phyloP scores from a whole-genome alignment of 148 eudicot genomes.

The Cornus kousa region DNA sequence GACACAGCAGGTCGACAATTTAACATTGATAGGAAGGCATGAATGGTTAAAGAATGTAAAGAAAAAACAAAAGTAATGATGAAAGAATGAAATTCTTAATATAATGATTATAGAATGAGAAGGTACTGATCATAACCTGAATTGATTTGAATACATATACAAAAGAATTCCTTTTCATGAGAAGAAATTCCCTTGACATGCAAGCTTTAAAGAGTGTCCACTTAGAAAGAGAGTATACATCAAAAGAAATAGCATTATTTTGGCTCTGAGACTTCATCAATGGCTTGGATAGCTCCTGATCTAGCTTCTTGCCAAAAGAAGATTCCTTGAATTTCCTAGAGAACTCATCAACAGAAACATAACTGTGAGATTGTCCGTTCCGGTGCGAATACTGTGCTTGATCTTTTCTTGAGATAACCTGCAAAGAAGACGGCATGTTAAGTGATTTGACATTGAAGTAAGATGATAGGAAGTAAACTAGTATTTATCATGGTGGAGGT shows the following conservation, averaged over 20 bases:
- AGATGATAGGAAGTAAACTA: slow-evolving; percentile 2
- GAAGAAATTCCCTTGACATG: slow-evolving; percentile 69
- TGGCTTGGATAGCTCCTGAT: slow-evolving; percentile 44
- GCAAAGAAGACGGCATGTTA: neutral
- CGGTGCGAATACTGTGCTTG: slow-evolving; percentile 66
- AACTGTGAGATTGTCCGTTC: slow-evolving; percentile 34
- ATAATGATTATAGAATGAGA: neutral
- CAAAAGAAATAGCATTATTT: slow-evolving; percentile 42
- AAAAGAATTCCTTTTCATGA: slow-evolving; percentile 73
- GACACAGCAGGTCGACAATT: neutral
- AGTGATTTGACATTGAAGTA: neutral
- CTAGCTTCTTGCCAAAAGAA: slow-evolving; percentile 36
- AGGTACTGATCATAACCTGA: slow-evolving; percentile 42
- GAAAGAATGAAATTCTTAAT: neutral
- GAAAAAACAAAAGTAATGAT: neutral
- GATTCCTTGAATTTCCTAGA: slow-evolving; percentile 51
- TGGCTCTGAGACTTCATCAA: slow-evolving; percentile 44
- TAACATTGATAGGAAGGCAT: neutral
- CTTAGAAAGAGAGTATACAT: slow-evolving; percentile 48
- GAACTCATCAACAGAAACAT: slow-evolving; percentile 46
- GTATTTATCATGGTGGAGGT: neutral
- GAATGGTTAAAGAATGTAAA: neutral
- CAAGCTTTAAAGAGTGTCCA: slow-evolving; percentile 70
- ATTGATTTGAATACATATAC: slow-evolving; percentile 55
- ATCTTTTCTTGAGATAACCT: slow-evolving; percentile 84